Conservation (phyloP, 2,329 filamentous ascomycete genomes). For the Fusarium sacchari region DNA sequence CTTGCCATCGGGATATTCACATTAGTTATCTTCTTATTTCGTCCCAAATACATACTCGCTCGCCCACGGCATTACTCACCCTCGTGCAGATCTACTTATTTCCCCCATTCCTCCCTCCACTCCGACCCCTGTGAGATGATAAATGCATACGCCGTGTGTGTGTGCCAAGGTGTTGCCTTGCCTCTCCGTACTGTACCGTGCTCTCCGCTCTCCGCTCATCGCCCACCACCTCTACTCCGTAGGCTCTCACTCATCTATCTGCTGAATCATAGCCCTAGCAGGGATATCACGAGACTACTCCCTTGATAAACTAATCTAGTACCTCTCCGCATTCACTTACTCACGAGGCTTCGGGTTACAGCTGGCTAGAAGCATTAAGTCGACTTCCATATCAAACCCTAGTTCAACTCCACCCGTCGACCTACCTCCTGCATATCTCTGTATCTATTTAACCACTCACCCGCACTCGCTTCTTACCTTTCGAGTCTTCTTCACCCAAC, state of each 20-base stretch:
- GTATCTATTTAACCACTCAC: conserved; percentile 21
- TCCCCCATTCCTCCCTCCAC: conserved; percentile 27
- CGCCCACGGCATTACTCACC: conserved; percentile 12
- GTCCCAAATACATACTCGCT: conserved; percentile 2
- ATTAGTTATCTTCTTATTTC: conserved; percentile 23
- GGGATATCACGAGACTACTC: conserved; percentile 20
- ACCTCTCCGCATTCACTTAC: conserved; percentile 24
- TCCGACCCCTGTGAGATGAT: background rate
- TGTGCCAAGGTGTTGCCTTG: conserved; percentile 8
- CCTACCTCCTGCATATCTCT: background rate
- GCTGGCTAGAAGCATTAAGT: conserved; percentile 20
- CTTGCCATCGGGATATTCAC: conserved; percentile 27
- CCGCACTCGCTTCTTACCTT: background rate
- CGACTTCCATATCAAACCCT: background rate
- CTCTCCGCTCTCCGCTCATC: conserved; percentile 3
- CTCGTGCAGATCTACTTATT: conserved; percentile 26
- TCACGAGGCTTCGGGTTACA: conserved; percentile 19
- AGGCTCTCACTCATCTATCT: conserved; percentile 13
- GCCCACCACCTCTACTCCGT: background rate
- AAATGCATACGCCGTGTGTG: conserved; percentile 1
- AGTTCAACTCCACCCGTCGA: background rate
- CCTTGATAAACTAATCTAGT: conserved; percentile 4
- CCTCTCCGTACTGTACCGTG: conserved; percentile 6
- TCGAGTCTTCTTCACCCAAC: background rate
- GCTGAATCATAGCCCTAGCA: conserved; percentile 22